Conservation (phyloP, 2,329 filamentous ascomycete species). For the Aspergillus puulaauensis region DNA sequence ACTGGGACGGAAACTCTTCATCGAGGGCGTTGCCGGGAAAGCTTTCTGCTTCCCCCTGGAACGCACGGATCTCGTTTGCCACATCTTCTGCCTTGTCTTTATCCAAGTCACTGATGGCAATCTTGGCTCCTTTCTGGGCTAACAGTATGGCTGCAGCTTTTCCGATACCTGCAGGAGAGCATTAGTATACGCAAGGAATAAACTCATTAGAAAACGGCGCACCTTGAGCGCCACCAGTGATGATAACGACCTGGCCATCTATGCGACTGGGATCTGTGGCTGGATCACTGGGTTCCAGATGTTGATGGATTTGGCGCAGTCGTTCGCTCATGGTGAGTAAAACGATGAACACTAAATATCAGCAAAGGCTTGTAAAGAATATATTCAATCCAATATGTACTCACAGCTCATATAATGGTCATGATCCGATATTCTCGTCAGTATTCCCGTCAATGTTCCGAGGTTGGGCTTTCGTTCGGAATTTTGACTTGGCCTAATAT, state of each 20-base stretch:
- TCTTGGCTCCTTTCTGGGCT: neutral
- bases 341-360: neutral
- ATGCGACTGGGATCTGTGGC: neutral
- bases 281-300: neutral
- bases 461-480: neutral
- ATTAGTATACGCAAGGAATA: neutral
- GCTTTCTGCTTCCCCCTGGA: neutral
- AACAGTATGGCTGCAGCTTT: neutral
- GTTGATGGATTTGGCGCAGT: neutral
- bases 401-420: neutral
- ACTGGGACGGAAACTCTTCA: neutral
- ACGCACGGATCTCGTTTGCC: neutral
- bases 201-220: neutral
- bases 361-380: neutral
- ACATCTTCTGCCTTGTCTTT: neutral
- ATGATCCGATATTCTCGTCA: neutral
- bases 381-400: neutral
- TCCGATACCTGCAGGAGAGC: neutral
- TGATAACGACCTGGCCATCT: neutral
- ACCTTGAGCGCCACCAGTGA: neutral
- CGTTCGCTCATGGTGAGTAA: neutral
- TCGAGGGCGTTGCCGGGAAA: neutral
- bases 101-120: neutral
- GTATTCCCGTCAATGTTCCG: neutral
- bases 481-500: neutral